Conservation (phyloP, 169 alveolate species). For the Babesia bovis region DNA sequence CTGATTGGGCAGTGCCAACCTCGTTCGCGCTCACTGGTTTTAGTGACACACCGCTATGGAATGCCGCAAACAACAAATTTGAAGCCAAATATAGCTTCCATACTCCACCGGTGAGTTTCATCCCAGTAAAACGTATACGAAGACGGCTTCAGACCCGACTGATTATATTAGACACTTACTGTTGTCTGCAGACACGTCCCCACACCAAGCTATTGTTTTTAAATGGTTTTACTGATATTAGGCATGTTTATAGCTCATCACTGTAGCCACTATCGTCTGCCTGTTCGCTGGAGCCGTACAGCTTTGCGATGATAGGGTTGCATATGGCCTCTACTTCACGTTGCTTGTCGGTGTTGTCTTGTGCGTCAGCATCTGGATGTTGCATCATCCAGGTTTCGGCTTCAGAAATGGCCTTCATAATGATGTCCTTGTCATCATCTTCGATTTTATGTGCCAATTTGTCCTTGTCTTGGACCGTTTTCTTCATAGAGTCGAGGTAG, state of each 20-base stretch:
- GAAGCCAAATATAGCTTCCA: slow-evolving; percentile 23
- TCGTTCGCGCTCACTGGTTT: background rate
- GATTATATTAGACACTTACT: background rate
- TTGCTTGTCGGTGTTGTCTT: slow-evolving; percentile 88
- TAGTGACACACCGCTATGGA: slow-evolving; percentile 30
- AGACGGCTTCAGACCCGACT: background rate
- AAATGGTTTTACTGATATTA: background rate
- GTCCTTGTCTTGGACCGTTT: slow-evolving; percentile 91
- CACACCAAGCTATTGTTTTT: background rate
- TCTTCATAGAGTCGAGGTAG: slow-evolving; percentile 91
- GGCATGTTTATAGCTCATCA: slow-evolving; percentile 38
- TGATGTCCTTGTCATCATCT: slow-evolving; percentile 88
- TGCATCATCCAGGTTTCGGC: slow-evolving; percentile 90
- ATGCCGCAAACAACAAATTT: slow-evolving; percentile 11
- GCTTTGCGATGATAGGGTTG: slow-evolving; percentile 92
- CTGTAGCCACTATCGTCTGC: slow-evolving; percentile 60
- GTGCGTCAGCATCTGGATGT: slow-evolving; percentile 91
- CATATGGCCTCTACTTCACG: slow-evolving; percentile 91
- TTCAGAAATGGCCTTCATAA: slow-evolving; percentile 87
- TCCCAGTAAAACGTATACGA: background rate
- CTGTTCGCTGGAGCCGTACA: slow-evolving; percentile 73
- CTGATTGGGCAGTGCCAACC: background rate
- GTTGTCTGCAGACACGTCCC: background rate
- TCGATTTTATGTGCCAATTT: slow-evolving; percentile 89
- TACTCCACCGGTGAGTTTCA: slow-evolving; percentile 9